Evolutionary conservation across 345 rosid species (phyloP).

Genomic region (Excoecaria cochinchinensis): DNA sequence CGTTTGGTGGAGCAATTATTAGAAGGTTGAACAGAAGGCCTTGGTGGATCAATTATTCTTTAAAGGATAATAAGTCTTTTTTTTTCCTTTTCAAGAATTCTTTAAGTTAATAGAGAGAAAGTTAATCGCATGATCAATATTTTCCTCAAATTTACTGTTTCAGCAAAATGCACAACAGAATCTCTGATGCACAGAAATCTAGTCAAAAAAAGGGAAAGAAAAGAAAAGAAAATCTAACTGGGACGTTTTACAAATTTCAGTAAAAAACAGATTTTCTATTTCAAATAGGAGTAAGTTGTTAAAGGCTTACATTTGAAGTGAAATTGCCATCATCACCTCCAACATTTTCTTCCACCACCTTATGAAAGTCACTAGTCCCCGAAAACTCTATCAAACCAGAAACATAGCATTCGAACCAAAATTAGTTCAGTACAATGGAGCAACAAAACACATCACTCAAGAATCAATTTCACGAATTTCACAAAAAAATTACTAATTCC

Average conservation of each 20-base stretch:
- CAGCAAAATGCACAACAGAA: background rate
- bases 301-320: constrained; percentile 36
- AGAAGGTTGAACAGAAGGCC: background rate
- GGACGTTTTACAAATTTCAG: background rate
- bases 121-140: background rate
- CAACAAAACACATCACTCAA: background rate
- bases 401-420: background rate
- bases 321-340: constrained; percentile 19
- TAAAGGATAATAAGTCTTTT: background rate
- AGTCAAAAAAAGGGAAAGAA: background rate
- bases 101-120: background rate
- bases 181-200: background rate
- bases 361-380: constrained; percentile 27
- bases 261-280: background rate
- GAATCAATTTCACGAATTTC: background rate
- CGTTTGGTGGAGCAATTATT: background rate
- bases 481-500: background rate
- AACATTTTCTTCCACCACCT: constrained; percentile 31
- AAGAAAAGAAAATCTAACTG: background rate
- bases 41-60: background rate
- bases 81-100: background rate
- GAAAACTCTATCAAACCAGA: constrained; percentile 6
- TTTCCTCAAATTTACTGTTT: background rate
- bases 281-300: background rate
- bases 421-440: background rate